phyloP scores from a whole-genome alignment of 768 basidiomycete species.

The Polyporus arcularius region DNA sequence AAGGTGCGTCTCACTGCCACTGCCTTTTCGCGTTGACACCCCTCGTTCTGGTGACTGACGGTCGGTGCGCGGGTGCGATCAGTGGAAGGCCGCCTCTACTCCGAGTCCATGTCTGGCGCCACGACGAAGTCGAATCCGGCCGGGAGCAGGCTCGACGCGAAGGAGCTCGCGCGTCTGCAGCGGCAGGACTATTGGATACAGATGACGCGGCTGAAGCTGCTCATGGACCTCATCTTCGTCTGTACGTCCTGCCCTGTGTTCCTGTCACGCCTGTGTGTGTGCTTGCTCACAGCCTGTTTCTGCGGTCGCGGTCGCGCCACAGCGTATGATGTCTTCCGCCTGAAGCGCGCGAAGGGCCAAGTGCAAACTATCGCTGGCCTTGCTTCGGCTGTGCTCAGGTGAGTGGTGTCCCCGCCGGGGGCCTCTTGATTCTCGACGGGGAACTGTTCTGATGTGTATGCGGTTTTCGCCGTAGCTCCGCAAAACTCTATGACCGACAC shows the following conservation, averaged over 20 bases:
- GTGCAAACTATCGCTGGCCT: slow-evolving; percentile 71
- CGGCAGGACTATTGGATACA: slow-evolving; percentile 79
- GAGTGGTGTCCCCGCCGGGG: slow-evolving; percentile 20
- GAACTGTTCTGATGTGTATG: no score
- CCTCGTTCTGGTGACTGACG: not conserved
- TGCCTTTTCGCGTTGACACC: not conserved
- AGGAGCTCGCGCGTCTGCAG: slow-evolving; percentile 66
- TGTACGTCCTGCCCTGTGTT: slow-evolving; percentile 48
- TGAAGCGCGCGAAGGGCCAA: slow-evolving; percentile 60
- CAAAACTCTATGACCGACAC: slow-evolving; percentile 76
- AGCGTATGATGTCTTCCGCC: slow-evolving; percentile 81
- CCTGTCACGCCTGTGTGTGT: not conserved
- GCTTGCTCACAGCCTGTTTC: not conserved
- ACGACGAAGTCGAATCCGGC: slow-evolving; percentile 70
- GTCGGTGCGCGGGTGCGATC: slow-evolving; percentile 1
- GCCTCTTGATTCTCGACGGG: not conserved
- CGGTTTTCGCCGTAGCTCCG: slow-evolving; percentile 45
- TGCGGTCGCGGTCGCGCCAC: slow-evolving; percentile 6
- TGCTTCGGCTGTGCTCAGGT: slow-evolving; percentile 75
- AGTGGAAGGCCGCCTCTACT: slow-evolving; percentile 76
- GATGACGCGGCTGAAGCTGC: slow-evolving; percentile 65
- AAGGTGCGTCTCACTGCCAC: slow-evolving; percentile 44
- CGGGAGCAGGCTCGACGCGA: slow-evolving; percentile 60
- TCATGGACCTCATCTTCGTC: slow-evolving; percentile 87
- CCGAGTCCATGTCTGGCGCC: slow-evolving; percentile 70